Evolutionary conservation across 306 rosid genomes (phyloP), one percentile per base, ranked within the genome.

Genomic region (Gynostemma pentaphyllum): DNA sequence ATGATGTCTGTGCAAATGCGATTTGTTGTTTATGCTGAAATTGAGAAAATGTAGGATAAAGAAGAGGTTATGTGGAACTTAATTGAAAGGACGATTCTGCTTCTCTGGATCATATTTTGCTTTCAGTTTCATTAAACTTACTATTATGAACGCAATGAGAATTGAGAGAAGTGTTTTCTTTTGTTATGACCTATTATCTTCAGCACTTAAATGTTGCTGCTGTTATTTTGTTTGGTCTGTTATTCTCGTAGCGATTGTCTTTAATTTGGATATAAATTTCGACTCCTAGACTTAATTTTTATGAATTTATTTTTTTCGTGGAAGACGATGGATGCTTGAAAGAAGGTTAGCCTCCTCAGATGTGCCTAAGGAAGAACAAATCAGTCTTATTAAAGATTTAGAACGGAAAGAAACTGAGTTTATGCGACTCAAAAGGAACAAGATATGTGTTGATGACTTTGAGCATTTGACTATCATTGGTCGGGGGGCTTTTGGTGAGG

Each of bases 401-500:
- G 98, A 92, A 79, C 79, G 85, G 72, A 92, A 92, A 77, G 98
- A 92, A 78, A 92, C 98, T 18, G 98, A 92, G 67, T 92, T 83
- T 68, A 92, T 92, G 92, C 85, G 98, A 67, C 82, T 92, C 62
- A 92, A 86, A 78, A 86, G 98, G 83, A 86, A 92, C 80, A 92
- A 80, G 79, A 92, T 88, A 67, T 92, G 96, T 45, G 98, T 88
- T 62, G 62, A 92, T 70, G 98, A 92, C 80, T 92, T 92, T 84
- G 98, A 92, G 73, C 96, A 68, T 67, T 76, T 92, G 80, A 88
- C 95, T 69, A 88, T 92, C 76, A 92, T 92, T 76, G 98, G 98
- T 68, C 83, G 98, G 75, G 98, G 98, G 64, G 96, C 98, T 51
- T 92, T 74, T 82, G 96, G 98, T 70, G 98, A 92, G 94, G 98